phyloP scores from a whole-genome alignment of 2,329 filamentous ascomycete genomes.

The Apiospora marii region DNA sequence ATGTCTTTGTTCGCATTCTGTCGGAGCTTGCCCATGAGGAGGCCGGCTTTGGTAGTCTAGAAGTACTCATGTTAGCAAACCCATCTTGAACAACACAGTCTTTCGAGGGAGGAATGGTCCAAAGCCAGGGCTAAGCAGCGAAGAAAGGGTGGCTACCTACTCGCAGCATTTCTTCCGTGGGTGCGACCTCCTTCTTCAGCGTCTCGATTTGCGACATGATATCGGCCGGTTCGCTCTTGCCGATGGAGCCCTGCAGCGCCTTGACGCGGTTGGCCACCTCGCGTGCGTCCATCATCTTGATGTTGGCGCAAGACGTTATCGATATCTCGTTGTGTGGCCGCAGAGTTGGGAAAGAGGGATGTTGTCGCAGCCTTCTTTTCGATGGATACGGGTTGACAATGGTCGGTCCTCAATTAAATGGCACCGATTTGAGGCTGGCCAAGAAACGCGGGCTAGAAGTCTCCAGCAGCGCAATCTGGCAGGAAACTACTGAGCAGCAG shows the following conservation, averaged over 20 bases:
- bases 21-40: conserved; percentile 83
- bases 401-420: conserved; percentile 9
- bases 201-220: conserved; percentile 79
- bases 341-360: background rate
- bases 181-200: conserved; percentile 80
- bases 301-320: background rate
- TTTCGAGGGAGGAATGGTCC: conserved; percentile 23
- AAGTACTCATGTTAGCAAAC: conserved; percentile 26
- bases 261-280: conserved; percentile 81
- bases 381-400: conserved; percentile 13
- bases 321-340: background rate
- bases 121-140: conserved; percentile 19
- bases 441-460: background rate
- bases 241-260: conserved; percentile 80
- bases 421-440: background rate
- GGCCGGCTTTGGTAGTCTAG: conserved; percentile 86
- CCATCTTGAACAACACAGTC: background rate
- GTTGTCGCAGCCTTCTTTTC: background rate
- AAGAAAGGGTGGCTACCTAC: conserved; percentile 53
- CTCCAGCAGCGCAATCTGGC: background rate
- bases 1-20: conserved; percentile 84
- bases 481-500: background rate
- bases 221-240: conserved; percentile 76
- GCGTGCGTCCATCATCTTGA: conserved; percentile 73
- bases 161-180: conserved; percentile 89